Evolutionary conservation across 2,329 filamentous ascomycete species (phyloP), one percentile per base, ranked within the genome.

Genomic region (Alternaria gaisen): DNA sequence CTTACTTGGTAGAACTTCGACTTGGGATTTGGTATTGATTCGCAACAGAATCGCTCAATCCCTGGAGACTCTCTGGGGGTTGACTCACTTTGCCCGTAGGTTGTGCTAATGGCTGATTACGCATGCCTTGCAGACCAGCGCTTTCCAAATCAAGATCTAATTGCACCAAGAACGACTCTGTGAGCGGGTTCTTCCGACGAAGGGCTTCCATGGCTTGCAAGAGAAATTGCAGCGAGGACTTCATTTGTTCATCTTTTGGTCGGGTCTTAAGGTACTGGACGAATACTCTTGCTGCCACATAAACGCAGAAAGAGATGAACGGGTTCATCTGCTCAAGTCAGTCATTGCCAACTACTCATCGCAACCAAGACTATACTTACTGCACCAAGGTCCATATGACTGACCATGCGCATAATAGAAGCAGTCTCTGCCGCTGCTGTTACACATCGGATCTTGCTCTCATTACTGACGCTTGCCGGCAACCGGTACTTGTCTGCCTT

Each of bases 251-350:
- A 77, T 98, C 94, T 30, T 94, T 90, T 0, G 94, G 93, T n/a
- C 91, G 86, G 58, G 91, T 95, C 79, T 97, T 97, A n/a, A 98
- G 84, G 72, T 96, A 97, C 76, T 98, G 94, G 8, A 98, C 90
- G 73, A 98, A 98, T 0, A 98, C 94, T 53, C 95, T 88, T 22
- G 94, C 92, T 11, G 94, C 91, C n/a, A 98, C 94, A 71, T 97
- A 98, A 43, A 99, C 86, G 74, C 93, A 97, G 79, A 98, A 98
- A 0, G 93, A 93, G 70, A 97, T 91, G 76, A 97, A 98, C 0
- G 94, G 93, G 68, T 97, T 97, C 87, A 97, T 92, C 93, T 97
- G 62, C 2, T 67, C 74, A 40, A 71, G 61, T 65, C 69, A 72
- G 7, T 38, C 26, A 2, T 16, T 24, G 40, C 12, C 32, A 28